A percentile compares a stretch with the other conserved stretches of the same genome.
Evolutionary conservation across 805 yeast genomes (phyloP).

Genomic region (Teunomyces stri): DNA sequence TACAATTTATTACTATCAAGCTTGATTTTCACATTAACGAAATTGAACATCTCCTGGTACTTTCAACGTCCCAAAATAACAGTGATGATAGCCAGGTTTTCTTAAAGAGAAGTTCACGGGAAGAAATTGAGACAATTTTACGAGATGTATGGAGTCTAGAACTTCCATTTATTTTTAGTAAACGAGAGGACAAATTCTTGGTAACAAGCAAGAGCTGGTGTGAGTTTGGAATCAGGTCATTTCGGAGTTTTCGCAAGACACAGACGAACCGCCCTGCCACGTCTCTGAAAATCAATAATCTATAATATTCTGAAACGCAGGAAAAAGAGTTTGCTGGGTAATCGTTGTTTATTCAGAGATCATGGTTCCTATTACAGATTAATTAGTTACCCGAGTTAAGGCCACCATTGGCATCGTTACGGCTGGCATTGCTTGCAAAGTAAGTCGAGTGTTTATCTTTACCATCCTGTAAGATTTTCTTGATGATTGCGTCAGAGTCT

Average conservation of each 20-base stretch:
- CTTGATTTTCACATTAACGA: conserved; percentile 5
- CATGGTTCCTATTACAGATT: too few relatives aligned
- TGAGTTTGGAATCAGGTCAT: conserved; percentile 3
- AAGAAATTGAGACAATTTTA: conserved; percentile 23
- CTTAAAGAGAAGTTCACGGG: conserved; percentile 11
- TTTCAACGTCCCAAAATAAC: not conserved
- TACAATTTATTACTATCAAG: not conserved
- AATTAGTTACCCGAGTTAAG: conserved; percentile 20
- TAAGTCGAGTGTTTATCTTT: conserved; percentile 38
- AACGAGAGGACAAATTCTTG: conserved; percentile 5
- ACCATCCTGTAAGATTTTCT: conserved; percentile 60
- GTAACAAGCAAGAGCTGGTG: conserved; percentile 7
- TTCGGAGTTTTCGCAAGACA: conserved; percentile 2
- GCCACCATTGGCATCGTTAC: conserved; percentile 47
- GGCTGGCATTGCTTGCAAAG: conserved; percentile 19
- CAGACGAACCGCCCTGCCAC: not conserved
- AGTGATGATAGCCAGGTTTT: not conserved
- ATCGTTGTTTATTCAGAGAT: too few relatives aligned
- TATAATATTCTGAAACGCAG: too few relatives aligned
- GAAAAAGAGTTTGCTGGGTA: too few relatives aligned
- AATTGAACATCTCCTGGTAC: not conserved
- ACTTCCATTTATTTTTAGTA: conserved; percentile 16
- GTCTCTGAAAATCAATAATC: not conserved
- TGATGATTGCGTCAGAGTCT: conserved; percentile 55
- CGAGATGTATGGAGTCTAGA: conserved; percentile 31